Evolutionary conservation across 1,284 basidiomycete genomes (phyloP), one percentile per base, ranked within the genome.

Genomic region (Leccinum angustisporum): DNA sequence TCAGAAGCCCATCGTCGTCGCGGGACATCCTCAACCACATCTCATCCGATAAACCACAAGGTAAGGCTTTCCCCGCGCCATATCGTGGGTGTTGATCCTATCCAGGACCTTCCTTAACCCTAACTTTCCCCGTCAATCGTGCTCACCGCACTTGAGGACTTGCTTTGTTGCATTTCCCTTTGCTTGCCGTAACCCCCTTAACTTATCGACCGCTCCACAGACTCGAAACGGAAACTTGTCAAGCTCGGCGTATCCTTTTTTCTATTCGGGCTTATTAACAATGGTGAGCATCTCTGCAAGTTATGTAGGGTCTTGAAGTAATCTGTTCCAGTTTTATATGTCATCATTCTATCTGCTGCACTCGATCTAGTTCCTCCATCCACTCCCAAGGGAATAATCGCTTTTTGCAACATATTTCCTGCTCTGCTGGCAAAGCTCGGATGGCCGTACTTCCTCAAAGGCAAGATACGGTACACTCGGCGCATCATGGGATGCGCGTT

Each of bases 271-370:
- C 71, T 86, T 13, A 80, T 86, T 60, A 86, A 86, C 64, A 86
- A 86, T 63, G 83, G 83, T 82, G 34, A 38, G 75, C 57, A 30
- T 27, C 40, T 33, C 4, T 18, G 5, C 33, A 16, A 30, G 5
- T 34, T 27, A 8, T 8, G 7, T 46, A 33, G 11, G 6, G 18
- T 8, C 38, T 25, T 43, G 2, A 38, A 40, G 5, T 36, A 31
- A 50, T 46, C 3, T 50, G 14, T 3, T 64, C 0, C 67, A 94
- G 93, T 95, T 10, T 81, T 95, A 61, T 97, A 98, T 75, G 96
- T 98, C 38, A 92, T 99, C 67, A 98, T 98, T 65, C 85, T 98
- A 27, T 97, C 94, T 1, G 97, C 97, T 5, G 97, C 97, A 0
- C 81, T 98, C 14, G 97, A 99, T 75, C 83, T 99, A 4, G 94